These are phyloP conservation scores for Flaveria brownii DNA, from an alignment of 129 eudicot species.

Conservation along the genomic window DNA sequence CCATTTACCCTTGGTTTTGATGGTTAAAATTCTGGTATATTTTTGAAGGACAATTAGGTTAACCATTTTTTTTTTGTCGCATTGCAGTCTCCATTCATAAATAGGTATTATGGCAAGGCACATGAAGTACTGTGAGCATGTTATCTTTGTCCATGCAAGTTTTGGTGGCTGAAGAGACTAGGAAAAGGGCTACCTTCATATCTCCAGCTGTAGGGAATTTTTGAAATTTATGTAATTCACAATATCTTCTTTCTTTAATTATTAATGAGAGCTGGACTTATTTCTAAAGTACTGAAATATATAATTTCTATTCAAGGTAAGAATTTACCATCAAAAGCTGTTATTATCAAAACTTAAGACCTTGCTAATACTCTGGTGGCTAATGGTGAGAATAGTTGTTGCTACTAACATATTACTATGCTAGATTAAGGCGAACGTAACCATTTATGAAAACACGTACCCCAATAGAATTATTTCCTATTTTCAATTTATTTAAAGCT, in stretches of 20 bases:
- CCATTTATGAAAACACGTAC: no score
- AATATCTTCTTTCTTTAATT: not conserved
- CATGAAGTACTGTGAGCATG: constrained; percentile 55
- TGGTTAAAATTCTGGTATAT: not conserved
- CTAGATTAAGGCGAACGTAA: no score
- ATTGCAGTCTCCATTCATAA: constrained; percentile 78
- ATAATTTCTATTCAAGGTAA: no score
- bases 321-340: no score
- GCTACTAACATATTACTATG: no score
- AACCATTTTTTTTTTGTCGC: not conserved
- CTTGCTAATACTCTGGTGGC: no score
- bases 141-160: not conserved
- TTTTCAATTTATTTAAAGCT: no score
- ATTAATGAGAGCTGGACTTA: constrained; percentile 8
- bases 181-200: constrained; percentile 20
- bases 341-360: no score
- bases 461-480: no score
- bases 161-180: constrained; percentile 19
- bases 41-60: constrained; percentile 1
- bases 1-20: no score
- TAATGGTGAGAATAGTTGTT: no score
- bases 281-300: not conserved
- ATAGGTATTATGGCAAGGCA: constrained; percentile 87
- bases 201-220: constrained; percentile 23
- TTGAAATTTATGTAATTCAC: constrained; percentile 8